Percentiles rank a stretch among this genome's conserved stretches.
phyloP scores from a whole-genome alignment of 2,329 filamentous ascomycete species.

The Nemania diffusa region DNA sequence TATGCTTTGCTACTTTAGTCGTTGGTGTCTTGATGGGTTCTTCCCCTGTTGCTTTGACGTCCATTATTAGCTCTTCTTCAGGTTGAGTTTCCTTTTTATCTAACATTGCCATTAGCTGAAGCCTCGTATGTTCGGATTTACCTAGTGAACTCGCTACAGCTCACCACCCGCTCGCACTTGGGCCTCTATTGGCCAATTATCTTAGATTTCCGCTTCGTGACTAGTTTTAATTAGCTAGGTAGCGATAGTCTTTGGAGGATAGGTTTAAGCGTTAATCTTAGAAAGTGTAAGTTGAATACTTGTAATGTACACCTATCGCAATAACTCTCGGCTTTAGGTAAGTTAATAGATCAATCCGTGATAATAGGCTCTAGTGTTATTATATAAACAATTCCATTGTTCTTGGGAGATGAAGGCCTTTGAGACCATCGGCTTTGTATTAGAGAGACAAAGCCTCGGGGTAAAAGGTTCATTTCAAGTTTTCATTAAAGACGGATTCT shows the following conservation, averaged over 20 bases:
- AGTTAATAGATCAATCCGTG: background rate
- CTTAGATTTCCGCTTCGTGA: background rate
- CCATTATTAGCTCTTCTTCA: background rate
- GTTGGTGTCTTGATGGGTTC: background rate
- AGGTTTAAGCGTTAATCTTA: background rate
- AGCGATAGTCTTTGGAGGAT: background rate
- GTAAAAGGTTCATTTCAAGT: background rate
- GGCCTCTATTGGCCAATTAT: background rate
- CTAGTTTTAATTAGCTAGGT: background rate
- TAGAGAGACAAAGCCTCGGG: background rate
- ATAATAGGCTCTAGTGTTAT: background rate
- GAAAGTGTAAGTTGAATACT: background rate
- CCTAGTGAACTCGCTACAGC: too few species aligned
- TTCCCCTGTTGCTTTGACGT: background rate
- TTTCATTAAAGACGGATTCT: too few species aligned
- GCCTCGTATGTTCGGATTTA: background rate
- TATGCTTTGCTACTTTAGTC: background rate
- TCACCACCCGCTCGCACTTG: too few species aligned
- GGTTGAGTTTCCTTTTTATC: background rate
- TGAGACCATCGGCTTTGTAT: conserved; percentile 2
- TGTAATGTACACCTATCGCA: background rate
- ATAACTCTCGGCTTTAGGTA: background rate
- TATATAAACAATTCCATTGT: conserved; percentile 25
- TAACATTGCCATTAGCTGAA: background rate
- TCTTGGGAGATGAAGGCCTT: conserved; percentile 4